phyloP scores from a whole-genome alignment of 2,329 filamentous ascomycete genomes.

The Talaromyces verruculosus region DNA sequence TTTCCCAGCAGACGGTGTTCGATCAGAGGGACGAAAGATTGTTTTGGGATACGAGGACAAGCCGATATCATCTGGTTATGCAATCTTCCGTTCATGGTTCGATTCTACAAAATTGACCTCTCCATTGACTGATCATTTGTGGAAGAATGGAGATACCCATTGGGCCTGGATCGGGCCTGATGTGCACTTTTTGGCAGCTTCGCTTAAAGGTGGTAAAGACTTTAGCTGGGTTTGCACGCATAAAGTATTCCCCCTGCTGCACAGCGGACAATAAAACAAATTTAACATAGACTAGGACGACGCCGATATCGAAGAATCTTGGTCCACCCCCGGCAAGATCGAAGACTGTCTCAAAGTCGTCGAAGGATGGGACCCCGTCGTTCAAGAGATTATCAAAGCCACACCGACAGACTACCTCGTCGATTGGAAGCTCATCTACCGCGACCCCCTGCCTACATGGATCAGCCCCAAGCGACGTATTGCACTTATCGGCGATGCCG shows the following conservation, averaged over 20 bases:
- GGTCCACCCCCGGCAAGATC: conserved; percentile 51
- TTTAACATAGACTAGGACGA: conserved; percentile 39
- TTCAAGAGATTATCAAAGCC: conserved; percentile 32
- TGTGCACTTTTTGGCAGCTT: conserved; percentile 43
- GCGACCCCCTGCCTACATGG: conserved; percentile 30
- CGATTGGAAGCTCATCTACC: conserved; percentile 31
- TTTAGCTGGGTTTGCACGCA: conserved; percentile 58
- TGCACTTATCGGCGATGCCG: conserved; percentile 40
- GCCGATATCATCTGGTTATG: conserved; percentile 30
- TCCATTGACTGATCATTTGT: conserved; percentile 45
- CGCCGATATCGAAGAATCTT: conserved; percentile 56
- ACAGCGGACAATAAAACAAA: not conserved
- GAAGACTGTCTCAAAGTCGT: conserved; percentile 53
- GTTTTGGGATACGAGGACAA: conserved; percentile 39
- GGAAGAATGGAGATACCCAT: conserved; percentile 52
- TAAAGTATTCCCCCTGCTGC: conserved; percentile 32
- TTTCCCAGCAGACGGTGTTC: conserved; percentile 56
- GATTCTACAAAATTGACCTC: conserved; percentile 8
- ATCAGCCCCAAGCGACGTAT: conserved; percentile 28
- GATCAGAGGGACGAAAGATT: conserved; percentile 52
- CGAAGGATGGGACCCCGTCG: conserved; percentile 30
- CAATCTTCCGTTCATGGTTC: conserved; percentile 26
- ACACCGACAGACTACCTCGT: conserved; percentile 32
- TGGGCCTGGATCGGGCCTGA: conserved; percentile 55
- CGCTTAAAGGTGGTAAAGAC: conserved; percentile 52